A percentile compares a stretch with the other conserved stretches of the same genome.
Conservation (phyloP, 441 rosid species). For the Hypseocharis bilobata region DNA sequence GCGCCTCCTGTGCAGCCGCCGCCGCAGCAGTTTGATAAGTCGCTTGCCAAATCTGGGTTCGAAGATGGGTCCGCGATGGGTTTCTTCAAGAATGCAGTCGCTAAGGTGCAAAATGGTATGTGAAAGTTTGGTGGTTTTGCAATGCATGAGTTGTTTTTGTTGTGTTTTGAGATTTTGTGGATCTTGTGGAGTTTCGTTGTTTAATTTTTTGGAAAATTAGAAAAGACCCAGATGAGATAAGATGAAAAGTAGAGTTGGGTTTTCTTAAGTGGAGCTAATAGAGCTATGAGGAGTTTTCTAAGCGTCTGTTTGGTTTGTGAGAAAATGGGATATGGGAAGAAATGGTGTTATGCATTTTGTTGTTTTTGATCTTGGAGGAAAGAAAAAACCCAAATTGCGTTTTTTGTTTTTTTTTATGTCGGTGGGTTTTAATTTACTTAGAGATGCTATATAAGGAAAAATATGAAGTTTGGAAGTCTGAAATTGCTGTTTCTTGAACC, state of each 20-base stretch:
- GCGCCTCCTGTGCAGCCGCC: background rate
- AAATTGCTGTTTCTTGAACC: too few species aligned
- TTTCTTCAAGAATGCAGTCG: background rate
- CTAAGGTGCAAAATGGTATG: constrained; percentile 1
- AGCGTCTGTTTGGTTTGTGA: background rate
- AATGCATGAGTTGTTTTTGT: background rate
- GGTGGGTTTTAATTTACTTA: too few species aligned
- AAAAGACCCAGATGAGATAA: background rate
- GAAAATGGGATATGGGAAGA: background rate
- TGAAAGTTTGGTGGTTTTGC: background rate
- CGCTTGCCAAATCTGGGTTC: background rate
- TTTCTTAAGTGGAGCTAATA: background rate
- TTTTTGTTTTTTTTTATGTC: too few species aligned
- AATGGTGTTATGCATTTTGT: background rate
- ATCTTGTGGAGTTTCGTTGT: background rate
- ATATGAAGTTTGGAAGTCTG: too few species aligned
- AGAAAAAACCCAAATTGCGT: too few species aligned
- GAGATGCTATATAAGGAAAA: too few species aligned
- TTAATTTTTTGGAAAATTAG: background rate
- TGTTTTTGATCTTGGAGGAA: background rate
- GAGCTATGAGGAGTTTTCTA: background rate
- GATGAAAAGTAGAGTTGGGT: background rate
- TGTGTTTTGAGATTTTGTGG: background rate
- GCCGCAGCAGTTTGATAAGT: background rate
- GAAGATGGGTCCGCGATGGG: background rate